Evolutionary conservation across 2,329 filamentous ascomycete species (phyloP), one percentile per base, ranked within the genome.

Genomic region (Hymenotorrendiella dingleyae): DNA sequence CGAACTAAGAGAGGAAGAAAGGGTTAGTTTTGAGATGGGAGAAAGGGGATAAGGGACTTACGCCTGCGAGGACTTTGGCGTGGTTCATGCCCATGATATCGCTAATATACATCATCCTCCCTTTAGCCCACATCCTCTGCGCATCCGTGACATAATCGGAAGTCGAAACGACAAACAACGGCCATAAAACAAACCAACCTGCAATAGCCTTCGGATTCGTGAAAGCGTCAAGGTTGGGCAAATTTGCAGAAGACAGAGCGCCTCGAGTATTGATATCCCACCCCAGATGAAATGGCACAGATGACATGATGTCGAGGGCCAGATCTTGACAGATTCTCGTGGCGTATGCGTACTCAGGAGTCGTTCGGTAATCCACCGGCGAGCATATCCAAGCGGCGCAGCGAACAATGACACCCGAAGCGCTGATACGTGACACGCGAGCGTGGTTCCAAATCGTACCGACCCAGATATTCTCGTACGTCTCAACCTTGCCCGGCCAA

Each of bases 291-390:
- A 73, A 82, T 0, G 78, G 78, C n/a, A 80, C 71, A 2, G 71
- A 74, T 1, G 78, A 74, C 40, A 82, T 69, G 27, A 82, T 72
- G 50, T 81, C 78, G 3, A 70, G 68, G 48, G 81, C 76, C 40
- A 67, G 68, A 34, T 76, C 71, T 28, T 67, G 66, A 39, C 70
- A 77, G 2, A 67, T 67, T 27, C 71, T 62, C 12, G 72, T 68
- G 4, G 74, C 72, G 0, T 70, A 70, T 9, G 74, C 74, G 50
- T 81, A 82, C 58, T 81, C 75, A 14, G 75, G 71, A 5, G 77
- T 81, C 1, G 76, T 80, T 30, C 77, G 67, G 54, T 80, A 81
- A 58, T 82, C 78, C 7, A 76, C 69, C 0, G 78, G 78, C 7
- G 70, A 66, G 57, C 74, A 76, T 19, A 76, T 65, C 76, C 77